Percentiles rank a stretch among this genome's conserved stretches.
Conservation (phyloP, 2,329 filamentous ascomycete species). For the Hypomyces perniciosus region DNA sequence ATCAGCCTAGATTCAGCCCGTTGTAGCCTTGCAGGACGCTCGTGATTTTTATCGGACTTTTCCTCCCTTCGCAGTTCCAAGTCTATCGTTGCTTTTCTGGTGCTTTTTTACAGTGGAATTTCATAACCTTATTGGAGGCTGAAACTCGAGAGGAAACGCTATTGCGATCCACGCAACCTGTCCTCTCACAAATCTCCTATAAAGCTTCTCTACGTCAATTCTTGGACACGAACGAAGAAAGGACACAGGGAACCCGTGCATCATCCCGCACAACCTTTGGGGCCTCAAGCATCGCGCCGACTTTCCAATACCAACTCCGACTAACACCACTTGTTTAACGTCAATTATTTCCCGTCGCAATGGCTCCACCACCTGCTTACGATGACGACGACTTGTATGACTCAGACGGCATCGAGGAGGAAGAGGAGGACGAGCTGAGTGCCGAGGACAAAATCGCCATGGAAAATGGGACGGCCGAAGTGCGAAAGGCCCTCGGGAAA, state of each 20-base stretch:
- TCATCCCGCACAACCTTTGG: too few relatives aligned
- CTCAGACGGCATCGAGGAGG: constrained; percentile 43
- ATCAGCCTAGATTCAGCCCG: not conserved
- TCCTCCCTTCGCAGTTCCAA: not conserved
- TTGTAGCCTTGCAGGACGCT: not conserved
- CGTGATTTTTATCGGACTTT: not conserved
- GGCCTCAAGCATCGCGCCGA: not conserved
- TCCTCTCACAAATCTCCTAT: too few relatives aligned
- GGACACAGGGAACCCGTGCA: too few relatives aligned
- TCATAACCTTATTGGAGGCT: too few relatives aligned
- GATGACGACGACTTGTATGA: constrained; percentile 43
- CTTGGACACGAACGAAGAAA: too few relatives aligned
- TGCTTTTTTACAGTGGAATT: too few relatives aligned
- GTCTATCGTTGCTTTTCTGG: not conserved
- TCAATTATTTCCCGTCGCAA: constrained; percentile 6
- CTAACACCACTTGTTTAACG: not conserved
- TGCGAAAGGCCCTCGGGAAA: constrained; percentile 58
- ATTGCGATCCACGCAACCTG: too few relatives aligned
- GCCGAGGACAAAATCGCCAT: constrained; percentile 47
- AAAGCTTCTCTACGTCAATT: too few relatives aligned
- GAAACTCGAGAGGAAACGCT: too few relatives aligned
- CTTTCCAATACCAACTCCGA: not conserved
- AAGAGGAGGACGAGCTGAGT: constrained; percentile 41
- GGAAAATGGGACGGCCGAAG: constrained; percentile 58
- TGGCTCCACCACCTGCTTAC: constrained; percentile 33